phyloP scores from a whole-genome alignment of 2,329 filamentous ascomycete species.

The Neurospora sp. region DNA sequence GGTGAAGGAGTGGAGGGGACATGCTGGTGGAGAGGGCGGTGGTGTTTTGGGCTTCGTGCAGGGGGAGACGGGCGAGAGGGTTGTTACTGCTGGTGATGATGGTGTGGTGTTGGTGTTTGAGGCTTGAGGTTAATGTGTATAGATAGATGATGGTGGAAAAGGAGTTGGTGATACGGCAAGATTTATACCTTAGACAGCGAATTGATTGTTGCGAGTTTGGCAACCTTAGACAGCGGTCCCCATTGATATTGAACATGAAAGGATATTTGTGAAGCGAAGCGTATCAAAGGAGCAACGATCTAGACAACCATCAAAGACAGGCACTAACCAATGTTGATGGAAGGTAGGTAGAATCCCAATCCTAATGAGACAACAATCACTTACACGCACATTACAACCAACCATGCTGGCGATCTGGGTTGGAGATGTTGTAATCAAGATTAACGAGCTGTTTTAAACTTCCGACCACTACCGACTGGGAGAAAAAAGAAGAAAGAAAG shows the following conservation, averaged over 20 bases:
- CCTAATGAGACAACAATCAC: background rate
- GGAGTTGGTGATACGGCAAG: background rate
- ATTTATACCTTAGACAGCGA: background rate
- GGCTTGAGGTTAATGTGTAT: conserved; percentile 20
- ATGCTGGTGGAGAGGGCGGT: conserved; percentile 78
- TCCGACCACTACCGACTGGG: background rate
- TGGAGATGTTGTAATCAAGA: too few species aligned
- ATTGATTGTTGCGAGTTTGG: background rate
- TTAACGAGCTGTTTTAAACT: background rate
- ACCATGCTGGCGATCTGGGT: too few species aligned
- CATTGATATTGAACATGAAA: background rate
- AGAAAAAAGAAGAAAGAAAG: too few species aligned
- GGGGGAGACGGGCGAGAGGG: conserved; percentile 58
- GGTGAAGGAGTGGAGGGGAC: conserved; percentile 82
- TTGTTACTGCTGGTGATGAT: conserved; percentile 91
- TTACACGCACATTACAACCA: background rate
- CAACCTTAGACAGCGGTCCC: background rate
- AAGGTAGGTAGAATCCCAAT: background rate
- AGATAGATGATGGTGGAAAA: background rate
- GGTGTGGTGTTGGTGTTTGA: conserved; percentile 60
- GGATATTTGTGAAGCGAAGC: background rate
- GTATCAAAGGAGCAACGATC: background rate
- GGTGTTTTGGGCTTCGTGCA: conserved; percentile 90
- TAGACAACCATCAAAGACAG: background rate
- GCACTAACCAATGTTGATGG: background rate